phyloP scores from a whole-genome alignment of 305 asterid species.

The Withania somnifera region DNA sequence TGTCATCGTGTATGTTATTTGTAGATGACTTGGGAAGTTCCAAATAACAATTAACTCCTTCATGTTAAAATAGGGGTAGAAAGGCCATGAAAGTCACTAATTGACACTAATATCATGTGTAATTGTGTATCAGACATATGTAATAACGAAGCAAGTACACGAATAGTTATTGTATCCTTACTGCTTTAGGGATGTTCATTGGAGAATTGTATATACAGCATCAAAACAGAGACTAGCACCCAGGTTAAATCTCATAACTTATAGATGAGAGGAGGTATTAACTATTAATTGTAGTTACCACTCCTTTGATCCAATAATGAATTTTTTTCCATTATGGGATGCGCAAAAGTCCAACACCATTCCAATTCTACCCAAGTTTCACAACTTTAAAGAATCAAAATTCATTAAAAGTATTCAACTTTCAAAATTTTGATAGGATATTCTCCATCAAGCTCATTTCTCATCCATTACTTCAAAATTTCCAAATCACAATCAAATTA shows the following conservation, averaged over 20 bases:
- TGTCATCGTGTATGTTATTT: no score
- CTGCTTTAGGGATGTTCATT: background rate
- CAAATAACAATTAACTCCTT: background rate
- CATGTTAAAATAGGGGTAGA: background rate
- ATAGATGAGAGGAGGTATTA: background rate
- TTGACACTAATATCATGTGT: background rate
- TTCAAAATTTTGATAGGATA: background rate
- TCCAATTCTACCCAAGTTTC: background rate
- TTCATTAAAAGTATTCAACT: background rate
- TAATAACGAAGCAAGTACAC: background rate
- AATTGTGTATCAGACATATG: background rate
- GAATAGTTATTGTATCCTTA: background rate
- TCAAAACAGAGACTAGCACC: background rate
- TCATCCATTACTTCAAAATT: background rate
- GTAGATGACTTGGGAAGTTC: background rate
- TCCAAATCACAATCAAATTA: background rate
- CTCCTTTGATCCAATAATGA: background rate
- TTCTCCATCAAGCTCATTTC: background rate
- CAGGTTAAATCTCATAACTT: background rate
- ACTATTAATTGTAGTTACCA: background rate
- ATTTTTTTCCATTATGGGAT: background rate
- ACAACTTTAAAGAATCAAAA: background rate
- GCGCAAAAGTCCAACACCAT: background rate
- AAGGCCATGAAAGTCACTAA: background rate
- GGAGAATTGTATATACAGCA: background rate